Conservation (phyloP, 225 moss, liverwort and hornwort species). For the Climacium dendroides region DNA sequence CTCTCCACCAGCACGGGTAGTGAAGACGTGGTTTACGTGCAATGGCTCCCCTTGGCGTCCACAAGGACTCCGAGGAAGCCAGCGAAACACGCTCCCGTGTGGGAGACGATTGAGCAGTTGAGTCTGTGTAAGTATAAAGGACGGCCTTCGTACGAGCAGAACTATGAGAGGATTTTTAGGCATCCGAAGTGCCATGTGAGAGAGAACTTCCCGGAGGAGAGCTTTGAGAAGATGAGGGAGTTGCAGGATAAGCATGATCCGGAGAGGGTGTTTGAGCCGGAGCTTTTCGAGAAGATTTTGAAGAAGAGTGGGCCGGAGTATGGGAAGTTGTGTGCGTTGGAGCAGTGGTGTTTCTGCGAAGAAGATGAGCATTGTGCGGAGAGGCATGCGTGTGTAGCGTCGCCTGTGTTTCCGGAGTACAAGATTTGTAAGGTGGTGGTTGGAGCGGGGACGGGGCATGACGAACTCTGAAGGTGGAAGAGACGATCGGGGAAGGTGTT, state of each 20-base stretch:
- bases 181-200: constrained; percentile 28
- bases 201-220: background rate
- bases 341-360: constrained; percentile 17
- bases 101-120: constrained; percentile 38
- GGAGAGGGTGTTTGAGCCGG: constrained; percentile 18
- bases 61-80: constrained; percentile 3
- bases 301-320: constrained; percentile 6
- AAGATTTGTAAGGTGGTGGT: constrained; percentile 13
- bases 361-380: constrained; percentile 31
- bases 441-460: background rate
- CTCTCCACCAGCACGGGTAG: constrained; percentile 17
- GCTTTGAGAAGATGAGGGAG: background rate
- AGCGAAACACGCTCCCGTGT: background rate
- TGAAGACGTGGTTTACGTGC: constrained; percentile 12
- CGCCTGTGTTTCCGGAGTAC: constrained; percentile 14
- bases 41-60: background rate
- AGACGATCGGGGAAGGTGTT: background rate
- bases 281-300: background rate
- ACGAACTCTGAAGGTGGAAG: background rate
- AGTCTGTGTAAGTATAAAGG: constrained; percentile 31
- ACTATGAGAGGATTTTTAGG: constrained; percentile 14
- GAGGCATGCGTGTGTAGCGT: constrained; percentile 3
- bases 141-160: constrained; percentile 32
- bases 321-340: background rate
- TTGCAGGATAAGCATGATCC: constrained; percentile 21